Evolutionary conservation across 805 yeast species (phyloP).

Genomic region (Starmerella stigmatis): DNA sequence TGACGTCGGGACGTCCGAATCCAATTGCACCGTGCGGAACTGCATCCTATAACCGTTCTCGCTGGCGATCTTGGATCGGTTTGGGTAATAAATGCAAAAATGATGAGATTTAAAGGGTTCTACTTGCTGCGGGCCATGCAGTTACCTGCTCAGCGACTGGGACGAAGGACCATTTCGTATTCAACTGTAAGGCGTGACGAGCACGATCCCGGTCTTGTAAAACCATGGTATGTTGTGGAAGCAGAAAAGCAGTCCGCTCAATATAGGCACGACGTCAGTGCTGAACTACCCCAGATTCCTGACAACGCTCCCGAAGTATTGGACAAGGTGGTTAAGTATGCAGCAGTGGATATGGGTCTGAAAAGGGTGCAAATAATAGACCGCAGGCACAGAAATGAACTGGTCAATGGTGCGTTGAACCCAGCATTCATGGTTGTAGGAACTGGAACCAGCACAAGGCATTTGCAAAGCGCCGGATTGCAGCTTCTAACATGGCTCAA

Average conservation of each 20-base stretch:
- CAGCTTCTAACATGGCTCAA: slow-evolving; percentile 53
- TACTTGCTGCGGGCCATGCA: background rate
- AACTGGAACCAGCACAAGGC: slow-evolving; percentile 69
- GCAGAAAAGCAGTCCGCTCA: slow-evolving; percentile 21
- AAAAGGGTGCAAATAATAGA: slow-evolving; percentile 56
- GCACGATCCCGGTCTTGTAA: background rate
- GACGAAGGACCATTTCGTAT: background rate
- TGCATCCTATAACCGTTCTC: too few relatives aligned
- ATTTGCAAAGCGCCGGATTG: slow-evolving; percentile 57
- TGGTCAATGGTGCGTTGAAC: slow-evolving; percentile 30
- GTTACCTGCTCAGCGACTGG: background rate
- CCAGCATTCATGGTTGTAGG: slow-evolving; percentile 48
- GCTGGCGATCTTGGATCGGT: too few relatives aligned
- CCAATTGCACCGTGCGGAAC: too few relatives aligned
- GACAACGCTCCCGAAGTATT: slow-evolving; percentile 45
- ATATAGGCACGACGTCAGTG: slow-evolving; percentile 20
- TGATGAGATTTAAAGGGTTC: too few relatives aligned
- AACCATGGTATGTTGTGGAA: slow-evolving; percentile 52
- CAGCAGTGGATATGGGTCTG: slow-evolving; percentile 56
- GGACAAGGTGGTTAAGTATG: slow-evolving; percentile 35
- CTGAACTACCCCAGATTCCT: slow-evolving; percentile 49
- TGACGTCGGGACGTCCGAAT: too few relatives aligned
- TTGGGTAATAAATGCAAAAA: too few relatives aligned
- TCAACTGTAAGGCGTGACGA: background rate
- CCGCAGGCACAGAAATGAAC: slow-evolving; percentile 35